phyloP scores from a whole-genome alignment of 108 stramenopile species.

The Skeletonema potamos region DNA sequence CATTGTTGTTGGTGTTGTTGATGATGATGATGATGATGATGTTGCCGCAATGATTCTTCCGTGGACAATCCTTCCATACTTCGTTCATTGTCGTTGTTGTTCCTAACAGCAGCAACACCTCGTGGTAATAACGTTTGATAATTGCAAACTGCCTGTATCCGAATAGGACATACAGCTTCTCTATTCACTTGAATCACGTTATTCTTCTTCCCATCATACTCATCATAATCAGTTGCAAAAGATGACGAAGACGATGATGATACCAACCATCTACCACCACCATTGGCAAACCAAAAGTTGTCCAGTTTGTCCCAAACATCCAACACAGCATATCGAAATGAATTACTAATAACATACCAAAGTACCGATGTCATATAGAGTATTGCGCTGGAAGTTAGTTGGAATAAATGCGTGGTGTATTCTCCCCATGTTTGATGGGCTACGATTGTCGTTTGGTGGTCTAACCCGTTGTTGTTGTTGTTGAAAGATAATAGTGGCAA shows the following conservation, averaged over 20 bases:
- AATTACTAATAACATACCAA: conserved; percentile 38
- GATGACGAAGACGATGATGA: too few species aligned
- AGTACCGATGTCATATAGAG: conserved; percentile 11
- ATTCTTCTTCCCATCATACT: background rate
- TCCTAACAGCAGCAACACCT: conserved; percentile 1
- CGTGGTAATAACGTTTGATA: conserved; percentile 4
- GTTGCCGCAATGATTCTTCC: conserved; percentile 33
- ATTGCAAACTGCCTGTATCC: conserved; percentile 25
- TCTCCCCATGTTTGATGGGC: conserved; percentile 22
- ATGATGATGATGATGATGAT: too few species aligned
- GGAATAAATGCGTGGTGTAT: conserved; percentile 21
- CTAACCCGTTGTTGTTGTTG: background rate
- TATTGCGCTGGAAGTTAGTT: conserved; percentile 1
- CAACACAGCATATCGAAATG: conserved; percentile 19
- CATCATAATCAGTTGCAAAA: background rate
- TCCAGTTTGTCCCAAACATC: conserved; percentile 18
- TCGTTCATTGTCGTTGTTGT: background rate
- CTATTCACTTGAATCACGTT: background rate
- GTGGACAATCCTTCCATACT: conserved; percentile 21
- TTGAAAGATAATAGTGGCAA: background rate
- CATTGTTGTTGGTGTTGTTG: too few species aligned
- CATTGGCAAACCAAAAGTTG: too few species aligned
- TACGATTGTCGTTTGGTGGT: too few species aligned
- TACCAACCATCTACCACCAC: background rate
- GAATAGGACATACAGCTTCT: conserved; percentile 20